Evolutionary conservation across 1,284 basidiomycete genomes (phyloP).

Genomic region (Cerrena zonata): DNA sequence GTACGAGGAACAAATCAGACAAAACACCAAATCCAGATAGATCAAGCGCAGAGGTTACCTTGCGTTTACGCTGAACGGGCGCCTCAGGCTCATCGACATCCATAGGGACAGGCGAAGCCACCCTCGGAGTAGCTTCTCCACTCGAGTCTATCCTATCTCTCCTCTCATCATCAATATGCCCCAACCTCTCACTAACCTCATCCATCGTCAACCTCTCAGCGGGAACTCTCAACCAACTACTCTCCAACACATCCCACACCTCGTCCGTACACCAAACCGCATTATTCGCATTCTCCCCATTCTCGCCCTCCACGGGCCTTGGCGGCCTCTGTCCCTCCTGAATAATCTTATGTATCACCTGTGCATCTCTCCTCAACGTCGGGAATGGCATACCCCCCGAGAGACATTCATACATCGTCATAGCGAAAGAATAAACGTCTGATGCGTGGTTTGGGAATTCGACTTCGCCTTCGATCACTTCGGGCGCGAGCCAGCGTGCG

Average conservation of each 20-base stretch:
- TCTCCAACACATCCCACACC: slow-evolving; percentile 9
- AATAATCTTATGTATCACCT: slow-evolving; percentile 41
- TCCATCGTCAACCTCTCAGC: slow-evolving; percentile 7
- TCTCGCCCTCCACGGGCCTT: slow-evolving; percentile 29
- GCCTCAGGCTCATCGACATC: too few species aligned
- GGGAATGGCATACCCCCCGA: slow-evolving; percentile 45
- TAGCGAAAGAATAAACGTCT: slow-evolving; percentile 53
- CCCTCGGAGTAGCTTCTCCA: background rate
- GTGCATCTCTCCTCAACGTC: slow-evolving; percentile 39
- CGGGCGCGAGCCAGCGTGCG: slow-evolving; percentile 54
- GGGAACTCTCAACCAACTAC: slow-evolving; percentile 4
- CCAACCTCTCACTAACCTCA: slow-evolving; percentile 2
- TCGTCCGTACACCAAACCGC: slow-evolving; percentile 36
- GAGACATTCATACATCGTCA: slow-evolving; percentile 51
- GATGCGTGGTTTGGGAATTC: slow-evolving; percentile 36
- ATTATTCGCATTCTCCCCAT: too few species aligned
- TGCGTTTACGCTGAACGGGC: too few species aligned
- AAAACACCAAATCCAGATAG: too few species aligned
- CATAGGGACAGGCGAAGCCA: background rate
- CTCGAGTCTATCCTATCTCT: background rate
- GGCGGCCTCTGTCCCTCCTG: slow-evolving; percentile 32
- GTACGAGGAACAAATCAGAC: too few species aligned
- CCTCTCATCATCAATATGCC: background rate
- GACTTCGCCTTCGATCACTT: slow-evolving; percentile 40
- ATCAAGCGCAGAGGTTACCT: too few species aligned